Conservation (phyloP, 176 grass and related monocot genomes). For the Juncus effusus region DNA sequence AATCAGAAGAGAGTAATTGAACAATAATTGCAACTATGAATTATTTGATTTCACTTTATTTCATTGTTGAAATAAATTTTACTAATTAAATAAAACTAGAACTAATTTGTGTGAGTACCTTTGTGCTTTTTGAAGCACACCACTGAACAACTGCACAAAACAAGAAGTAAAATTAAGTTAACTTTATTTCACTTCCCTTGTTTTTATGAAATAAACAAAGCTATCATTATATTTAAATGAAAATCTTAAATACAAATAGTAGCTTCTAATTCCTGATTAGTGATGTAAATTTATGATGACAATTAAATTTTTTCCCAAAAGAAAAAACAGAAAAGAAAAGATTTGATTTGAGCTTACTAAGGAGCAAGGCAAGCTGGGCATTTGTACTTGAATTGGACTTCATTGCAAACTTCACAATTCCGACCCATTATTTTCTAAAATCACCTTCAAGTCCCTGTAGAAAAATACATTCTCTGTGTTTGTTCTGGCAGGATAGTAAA, state of each 20-base stretch:
- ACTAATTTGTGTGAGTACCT: conserved; percentile 42
- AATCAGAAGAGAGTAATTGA: background rate
- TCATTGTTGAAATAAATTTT: background rate
- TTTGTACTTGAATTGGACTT: conserved; percentile 84
- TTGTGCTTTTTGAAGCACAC: conserved; percentile 94
- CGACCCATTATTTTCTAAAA: conserved; percentile 7
- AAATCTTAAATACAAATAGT: background rate
- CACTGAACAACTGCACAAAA: conserved; percentile 78
- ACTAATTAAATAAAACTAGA: conserved; percentile 7
- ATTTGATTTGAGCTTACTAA: conserved; percentile 55
- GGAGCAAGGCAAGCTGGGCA: conserved; percentile 69
- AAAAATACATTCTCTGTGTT: no score
- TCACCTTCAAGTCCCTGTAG: background rate
- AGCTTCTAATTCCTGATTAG: background rate
- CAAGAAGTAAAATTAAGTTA: conserved; percentile 24
- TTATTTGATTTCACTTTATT: background rate
- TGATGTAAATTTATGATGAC: background rate
- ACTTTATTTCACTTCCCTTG: background rate
- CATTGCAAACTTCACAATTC: conserved; percentile 64
- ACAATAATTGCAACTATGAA: background rate
- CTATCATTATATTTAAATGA: background rate
- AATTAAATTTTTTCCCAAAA: background rate
- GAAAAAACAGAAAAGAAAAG: no score
- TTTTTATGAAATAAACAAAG: conserved; percentile 2
- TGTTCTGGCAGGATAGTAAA: conserved; percentile 1